phyloP scores from a whole-genome alignment of 75 land plant species.

The Sequoiadendron giganteum region DNA sequence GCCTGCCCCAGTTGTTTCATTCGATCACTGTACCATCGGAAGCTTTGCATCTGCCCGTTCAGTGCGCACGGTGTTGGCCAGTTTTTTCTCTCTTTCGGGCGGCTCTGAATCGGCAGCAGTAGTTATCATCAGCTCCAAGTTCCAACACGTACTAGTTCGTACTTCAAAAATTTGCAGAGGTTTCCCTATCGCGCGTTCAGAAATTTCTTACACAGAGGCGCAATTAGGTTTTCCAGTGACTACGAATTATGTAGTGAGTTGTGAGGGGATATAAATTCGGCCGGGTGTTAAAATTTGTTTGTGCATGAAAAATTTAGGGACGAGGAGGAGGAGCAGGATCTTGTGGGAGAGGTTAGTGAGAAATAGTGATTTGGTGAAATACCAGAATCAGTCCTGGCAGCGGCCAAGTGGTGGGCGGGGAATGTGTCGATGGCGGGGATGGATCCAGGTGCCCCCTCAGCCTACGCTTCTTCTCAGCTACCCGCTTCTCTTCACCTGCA shows the following conservation, averaged over 20 bases:
- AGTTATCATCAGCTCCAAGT: slow-evolving; percentile 3
- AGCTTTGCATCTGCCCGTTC: neutral
- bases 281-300: neutral
- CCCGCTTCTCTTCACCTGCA: neutral
- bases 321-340: neutral
- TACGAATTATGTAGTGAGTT: neutral
- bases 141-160: slow-evolving; percentile 5
- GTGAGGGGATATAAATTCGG: neutral
- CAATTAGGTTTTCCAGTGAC: neutral
- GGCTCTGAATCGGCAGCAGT: neutral
- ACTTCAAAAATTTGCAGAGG: neutral
- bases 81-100: neutral
- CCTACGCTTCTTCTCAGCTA: neutral
- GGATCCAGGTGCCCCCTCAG: slow-evolving; percentile 12
- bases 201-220: neutral
- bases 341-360: neutral
- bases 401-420: slow-evolving; percentile 14
- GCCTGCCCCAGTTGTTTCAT: neutral
- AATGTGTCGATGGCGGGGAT: slow-evolving; percentile 13
- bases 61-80: neutral
- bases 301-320: neutral
- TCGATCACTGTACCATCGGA: neutral
- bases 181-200: neutral
- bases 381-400: slow-evolving; percentile 2
- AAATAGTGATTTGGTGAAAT: neutral